Percentiles rank a stretch among this genome's conserved stretches.
phyloP scores from a whole-genome alignment of 306 rosid genomes.

The Sicyos edulis region DNA sequence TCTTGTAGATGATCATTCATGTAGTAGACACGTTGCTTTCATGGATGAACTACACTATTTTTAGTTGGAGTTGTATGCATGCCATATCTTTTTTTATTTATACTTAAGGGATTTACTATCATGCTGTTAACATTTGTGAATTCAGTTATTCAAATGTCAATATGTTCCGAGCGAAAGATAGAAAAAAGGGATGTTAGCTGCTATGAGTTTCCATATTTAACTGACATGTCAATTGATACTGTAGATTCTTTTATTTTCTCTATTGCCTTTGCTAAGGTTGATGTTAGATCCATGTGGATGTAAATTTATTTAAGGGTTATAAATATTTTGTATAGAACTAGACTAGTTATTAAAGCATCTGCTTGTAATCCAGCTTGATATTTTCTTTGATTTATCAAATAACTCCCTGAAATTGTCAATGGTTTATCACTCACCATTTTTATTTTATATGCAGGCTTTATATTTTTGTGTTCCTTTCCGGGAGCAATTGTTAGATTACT shows the following conservation, averaged over 20 bases:
- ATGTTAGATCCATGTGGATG: neutral
- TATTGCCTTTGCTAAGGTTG: neutral
- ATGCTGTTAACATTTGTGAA: constrained; percentile 10
- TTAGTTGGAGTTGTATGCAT: neutral
- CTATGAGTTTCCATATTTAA: neutral
- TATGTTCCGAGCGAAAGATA: neutral
- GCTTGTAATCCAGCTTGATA: constrained; percentile 3
- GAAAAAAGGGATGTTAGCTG: neutral
- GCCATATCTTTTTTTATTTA: neutral
- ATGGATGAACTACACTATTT: neutral
- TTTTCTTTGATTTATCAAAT: neutral
- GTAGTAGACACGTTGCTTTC: neutral
- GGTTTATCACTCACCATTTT: constrained; percentile 16
- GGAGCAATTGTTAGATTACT: constrained; percentile 80
- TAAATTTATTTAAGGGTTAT: neutral
- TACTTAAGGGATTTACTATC: neutral
- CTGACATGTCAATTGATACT: neutral
- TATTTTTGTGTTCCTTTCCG: constrained; percentile 99
- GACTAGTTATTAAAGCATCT: neutral
- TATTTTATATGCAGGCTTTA: constrained; percentile 59
- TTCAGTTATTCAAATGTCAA: neutral
- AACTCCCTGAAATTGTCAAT: constrained; percentile 48
- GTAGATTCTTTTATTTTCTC: neutral
- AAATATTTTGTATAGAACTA: neutral
- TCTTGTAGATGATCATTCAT: neutral